A percentile compares a stretch with the other conserved stretches of the same genome.
phyloP scores from a whole-genome alignment of 495 filamentous ascomycete species.

The Podospora bellae-mahoneyi region DNA sequence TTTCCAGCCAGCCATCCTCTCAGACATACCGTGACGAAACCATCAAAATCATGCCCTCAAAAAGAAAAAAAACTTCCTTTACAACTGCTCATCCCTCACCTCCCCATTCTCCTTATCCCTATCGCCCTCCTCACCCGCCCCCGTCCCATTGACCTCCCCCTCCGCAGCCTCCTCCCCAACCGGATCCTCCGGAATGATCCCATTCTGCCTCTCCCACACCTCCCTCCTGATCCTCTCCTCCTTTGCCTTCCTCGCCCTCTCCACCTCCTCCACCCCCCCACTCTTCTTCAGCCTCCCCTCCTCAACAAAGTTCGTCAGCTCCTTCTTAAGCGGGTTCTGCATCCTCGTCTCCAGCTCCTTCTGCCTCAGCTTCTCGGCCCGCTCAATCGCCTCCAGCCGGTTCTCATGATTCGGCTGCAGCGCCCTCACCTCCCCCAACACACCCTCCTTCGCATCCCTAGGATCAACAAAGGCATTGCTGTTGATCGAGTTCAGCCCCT shows the following conservation, averaged over 20 bases:
- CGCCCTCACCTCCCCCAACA: constrained; percentile 89
- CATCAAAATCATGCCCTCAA: not conserved
- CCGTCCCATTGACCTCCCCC: not conserved
- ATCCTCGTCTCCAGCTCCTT: constrained; percentile 77
- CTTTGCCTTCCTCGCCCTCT: constrained; percentile 75
- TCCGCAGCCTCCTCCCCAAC: constrained; percentile 23
- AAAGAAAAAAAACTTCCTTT: not conserved
- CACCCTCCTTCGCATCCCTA: constrained; percentile 76
- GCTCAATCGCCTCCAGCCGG: constrained; percentile 89
- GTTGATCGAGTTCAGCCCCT: constrained; percentile 55
- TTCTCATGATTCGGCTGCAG: constrained; percentile 93
- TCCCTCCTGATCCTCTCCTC: constrained; percentile 85
- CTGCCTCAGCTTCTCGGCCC: constrained; percentile 83
- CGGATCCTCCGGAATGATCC: constrained; percentile 35
- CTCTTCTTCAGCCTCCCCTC: constrained; percentile 93
- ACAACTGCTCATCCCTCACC: not conserved
- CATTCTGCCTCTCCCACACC: constrained; percentile 71
- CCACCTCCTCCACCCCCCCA: constrained; percentile 90
- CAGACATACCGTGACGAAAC: not conserved
- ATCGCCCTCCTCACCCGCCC: not conserved
- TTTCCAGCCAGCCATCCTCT: not conserved
- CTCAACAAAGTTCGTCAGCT: constrained; percentile 81
- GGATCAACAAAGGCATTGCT: constrained; percentile 68
- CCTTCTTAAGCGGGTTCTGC: constrained; percentile 81
- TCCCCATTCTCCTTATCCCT: not conserved